These are phyloP conservation scores for Xylaria sp. DNA, from an alignment of 2,329 filamentous ascomycete genomes.

Conservation along the genomic window DNA sequence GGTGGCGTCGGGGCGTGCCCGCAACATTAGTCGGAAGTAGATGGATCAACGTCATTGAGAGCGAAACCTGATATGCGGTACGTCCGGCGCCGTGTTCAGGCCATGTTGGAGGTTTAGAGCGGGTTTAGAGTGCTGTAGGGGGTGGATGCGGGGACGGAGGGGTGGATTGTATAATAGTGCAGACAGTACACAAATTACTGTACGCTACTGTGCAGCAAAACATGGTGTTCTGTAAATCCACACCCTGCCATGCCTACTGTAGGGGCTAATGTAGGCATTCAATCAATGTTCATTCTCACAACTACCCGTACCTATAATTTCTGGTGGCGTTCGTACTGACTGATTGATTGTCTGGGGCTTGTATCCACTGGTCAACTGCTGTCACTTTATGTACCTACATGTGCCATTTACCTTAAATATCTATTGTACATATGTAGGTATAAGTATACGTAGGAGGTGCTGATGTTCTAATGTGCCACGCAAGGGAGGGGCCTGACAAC, in stretches of 20 bases:
- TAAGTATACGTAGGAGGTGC: too few relatives aligned
- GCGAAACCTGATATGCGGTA: background rate
- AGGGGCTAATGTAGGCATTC: background rate
- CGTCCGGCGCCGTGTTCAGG: background rate
- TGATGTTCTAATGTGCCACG: too few relatives aligned
- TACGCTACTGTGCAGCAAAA: background rate
- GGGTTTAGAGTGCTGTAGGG: background rate
- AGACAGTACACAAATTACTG: background rate
- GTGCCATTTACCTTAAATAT: background rate
- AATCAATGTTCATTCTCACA: too few relatives aligned
- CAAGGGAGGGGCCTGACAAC: too few relatives aligned
- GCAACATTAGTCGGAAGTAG: constrained; percentile 12
- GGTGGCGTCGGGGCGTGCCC: constrained; percentile 16
- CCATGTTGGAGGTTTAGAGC: background rate
- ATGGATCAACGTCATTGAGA: constrained; percentile 29
- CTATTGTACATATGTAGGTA: too few relatives aligned
- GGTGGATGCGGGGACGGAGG: constrained; percentile 16
- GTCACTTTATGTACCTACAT: background rate
- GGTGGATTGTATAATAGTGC: constrained; percentile 6
- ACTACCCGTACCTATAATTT: background rate
- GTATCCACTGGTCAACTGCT: background rate
- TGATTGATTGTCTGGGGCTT: background rate
- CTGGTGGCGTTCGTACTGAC: background rate
- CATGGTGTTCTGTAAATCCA: background rate
- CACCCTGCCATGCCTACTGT: background rate